Conservation (phyloP, 2,329 filamentous ascomycete genomes). For the Trichoderma koningiopsis region DNA sequence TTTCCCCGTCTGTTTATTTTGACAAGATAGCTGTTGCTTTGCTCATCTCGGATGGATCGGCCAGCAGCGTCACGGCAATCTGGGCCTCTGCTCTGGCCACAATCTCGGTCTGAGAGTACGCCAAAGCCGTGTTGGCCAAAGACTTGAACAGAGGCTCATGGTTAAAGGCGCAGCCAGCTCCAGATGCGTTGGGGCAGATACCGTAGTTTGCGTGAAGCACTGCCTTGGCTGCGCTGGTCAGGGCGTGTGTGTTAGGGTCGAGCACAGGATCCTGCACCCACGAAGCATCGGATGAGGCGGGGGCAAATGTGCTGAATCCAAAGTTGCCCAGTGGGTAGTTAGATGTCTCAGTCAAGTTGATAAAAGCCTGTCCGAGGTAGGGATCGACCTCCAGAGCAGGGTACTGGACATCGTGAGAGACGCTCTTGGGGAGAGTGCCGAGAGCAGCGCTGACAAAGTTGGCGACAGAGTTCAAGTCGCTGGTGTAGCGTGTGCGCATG, state of each 20-base stretch:
- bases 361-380: conserved; percentile 22
- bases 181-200: conserved; percentile 22
- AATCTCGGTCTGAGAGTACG: conserved; percentile 28
- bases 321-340: conserved; percentile 26
- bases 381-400: conserved; percentile 26
- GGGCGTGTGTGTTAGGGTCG: conserved; percentile 14
- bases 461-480: conserved; percentile 25
- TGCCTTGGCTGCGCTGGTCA: conserved; percentile 24
- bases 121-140: conserved; percentile 20
- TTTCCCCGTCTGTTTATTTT: neutral
- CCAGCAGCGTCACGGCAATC: conserved; percentile 25
- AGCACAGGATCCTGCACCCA: conserved; percentile 27
- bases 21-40: conserved; percentile 22
- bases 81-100: conserved; percentile 27
- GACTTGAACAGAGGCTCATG: conserved; percentile 28
- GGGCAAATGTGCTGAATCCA: conserved; percentile 24
- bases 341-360: conserved; percentile 10
- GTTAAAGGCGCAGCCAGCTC: conserved; percentile 27
- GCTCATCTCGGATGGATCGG: neutral
- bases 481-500: conserved; percentile 27
- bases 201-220: conserved; percentile 28
- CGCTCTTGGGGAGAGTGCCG: conserved; percentile 7
- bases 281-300: conserved; percentile 28
- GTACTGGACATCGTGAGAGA: conserved; percentile 28
- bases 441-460: conserved; percentile 25